Evolutionary conservation across 306 rosid species (phyloP), one percentile per base, ranked within the genome.

Genomic region (Trifolium pratense): DNA sequence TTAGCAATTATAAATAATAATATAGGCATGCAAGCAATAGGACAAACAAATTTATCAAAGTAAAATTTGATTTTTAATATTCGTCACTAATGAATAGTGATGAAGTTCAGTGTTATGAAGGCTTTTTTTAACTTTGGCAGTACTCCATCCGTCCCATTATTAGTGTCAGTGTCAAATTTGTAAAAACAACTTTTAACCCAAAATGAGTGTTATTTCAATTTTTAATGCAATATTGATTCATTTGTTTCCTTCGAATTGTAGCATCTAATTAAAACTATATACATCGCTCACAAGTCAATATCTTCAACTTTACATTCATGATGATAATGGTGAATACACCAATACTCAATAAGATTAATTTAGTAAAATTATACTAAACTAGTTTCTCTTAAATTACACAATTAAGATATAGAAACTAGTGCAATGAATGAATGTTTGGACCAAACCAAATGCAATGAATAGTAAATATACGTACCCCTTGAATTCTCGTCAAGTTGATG

Each of bases 401-500:
- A 59, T 15, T n/a, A 13, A 60, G 66, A 32, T 60, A 31, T 31
- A 60, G 3, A 58, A 29, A 31, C 29, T 9, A 59, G n/a, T 63
- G 48, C 17, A 18, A 37, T 45, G 9, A 18, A 63, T 45, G n/a
- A 67, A 26, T 65, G 53, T 23, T 40, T 21, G 20, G 31, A 51
- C 7, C 7, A 63, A 69, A 75, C 63, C 9, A 15, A 14, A 58
- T 43, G 51, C 72, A 21, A 21, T 31, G 73, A 73, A 79, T 21
- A 26, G 43, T 79, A 45, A 45, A 37, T 79, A 45, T 58, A 71
- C 86, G 48, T 71, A 91, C 97, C 77, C 79, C 70, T 84, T 3
- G 87, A 74, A 48, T 76, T 80, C 64, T 26, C 68, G 34, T 71
- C 73, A 65, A 93, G 88, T 78, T 78, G 85, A 70, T 74, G 76